Evolutionary conservation across 495 filamentous ascomycete genomes (phyloP).

Genomic region (Penicillium pancosmium): DNA sequence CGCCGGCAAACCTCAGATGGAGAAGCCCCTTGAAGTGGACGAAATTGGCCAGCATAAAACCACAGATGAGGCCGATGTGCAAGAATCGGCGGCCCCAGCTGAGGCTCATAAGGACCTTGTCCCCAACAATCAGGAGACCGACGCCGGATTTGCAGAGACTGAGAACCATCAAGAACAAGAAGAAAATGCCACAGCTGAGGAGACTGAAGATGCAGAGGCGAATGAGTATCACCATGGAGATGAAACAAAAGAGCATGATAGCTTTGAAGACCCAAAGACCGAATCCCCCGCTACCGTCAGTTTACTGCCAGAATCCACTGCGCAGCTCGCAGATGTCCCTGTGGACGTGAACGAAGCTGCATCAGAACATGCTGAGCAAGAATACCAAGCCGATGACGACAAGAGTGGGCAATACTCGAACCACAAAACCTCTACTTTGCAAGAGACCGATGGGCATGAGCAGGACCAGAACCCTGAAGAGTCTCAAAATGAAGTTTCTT

Average conservation of each 20-base stretch:
- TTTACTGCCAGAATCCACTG: constrained; percentile 17
- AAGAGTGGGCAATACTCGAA: neutral
- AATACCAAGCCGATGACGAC: neutral
- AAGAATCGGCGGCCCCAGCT: neutral
- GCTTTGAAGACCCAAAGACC: constrained; percentile 33
- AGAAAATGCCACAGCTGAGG: constrained; percentile 8
- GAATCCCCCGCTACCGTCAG: constrained; percentile 38
- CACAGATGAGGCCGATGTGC: neutral
- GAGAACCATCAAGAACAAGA: constrained; percentile 11
- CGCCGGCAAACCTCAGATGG: constrained; percentile 8
- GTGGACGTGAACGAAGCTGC: constrained; percentile 4
- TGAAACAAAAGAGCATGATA: constrained; percentile 23
- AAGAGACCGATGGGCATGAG: neutral
- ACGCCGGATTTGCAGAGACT: constrained; percentile 9
- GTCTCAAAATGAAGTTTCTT: constrained; percentile 4
- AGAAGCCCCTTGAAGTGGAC: neutral
- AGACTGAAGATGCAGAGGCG: neutral
- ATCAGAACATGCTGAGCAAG: neutral
- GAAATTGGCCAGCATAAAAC: neutral
- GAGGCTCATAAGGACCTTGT: neutral
- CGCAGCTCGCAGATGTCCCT: constrained; percentile 18
- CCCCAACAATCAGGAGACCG: constrained; percentile 2
- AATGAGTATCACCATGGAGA: constrained; percentile 1
- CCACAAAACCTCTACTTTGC: neutral
- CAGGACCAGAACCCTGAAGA: constrained; percentile 11